Evolutionary conservation across 306 rosid species (phyloP), one percentile per base, ranked within the genome.

Genomic region (Benincasa hispida): DNA sequence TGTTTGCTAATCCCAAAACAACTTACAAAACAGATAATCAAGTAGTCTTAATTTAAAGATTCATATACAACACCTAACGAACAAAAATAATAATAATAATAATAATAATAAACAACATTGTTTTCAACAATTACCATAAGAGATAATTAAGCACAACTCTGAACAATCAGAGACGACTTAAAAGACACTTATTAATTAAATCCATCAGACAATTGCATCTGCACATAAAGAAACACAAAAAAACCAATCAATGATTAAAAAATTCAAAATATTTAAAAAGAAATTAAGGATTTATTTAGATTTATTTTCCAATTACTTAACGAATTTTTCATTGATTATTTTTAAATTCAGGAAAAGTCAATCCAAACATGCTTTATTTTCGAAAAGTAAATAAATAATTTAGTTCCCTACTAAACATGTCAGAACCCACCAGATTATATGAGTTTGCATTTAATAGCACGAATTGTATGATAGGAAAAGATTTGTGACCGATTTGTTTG

Each of bases 391-490:
- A 5, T 34, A 30, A 65, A 65, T 19, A 65, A 65, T 37, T 8
- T 0, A 62, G 2, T 10, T 45, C 10, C 48, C 47, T 28, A 47
- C 27, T 15, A 15, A 24, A 47, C 57, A 18, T 70, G 17, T 14
- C 14, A 47, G 57, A 51, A 12, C 41, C 56, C 39, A 25, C 21
- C 22, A 47, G 30, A 70, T n/a, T 50, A 45, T 25, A 47, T 45
- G 35, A n/a, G 74, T 68, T 25, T 39, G 39, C 69, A 79, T 77
- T 81, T 83, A 83, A 80, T 68, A 80, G 76, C 57, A 72, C 75
- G 67, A 75, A 75, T 58, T 63, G 37, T 73, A 27, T 51, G 77
- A 73, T 30, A 51, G 13, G 48, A 37, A 73, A 73, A 28, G 62
- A 74, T 74, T 74, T 51, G 19, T 1, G 22, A 50, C 77, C 30